Base-by-base conservation (phyloP, 2,329 filamentous ascomycete species). In the Aspergillus sp. region DNA sequence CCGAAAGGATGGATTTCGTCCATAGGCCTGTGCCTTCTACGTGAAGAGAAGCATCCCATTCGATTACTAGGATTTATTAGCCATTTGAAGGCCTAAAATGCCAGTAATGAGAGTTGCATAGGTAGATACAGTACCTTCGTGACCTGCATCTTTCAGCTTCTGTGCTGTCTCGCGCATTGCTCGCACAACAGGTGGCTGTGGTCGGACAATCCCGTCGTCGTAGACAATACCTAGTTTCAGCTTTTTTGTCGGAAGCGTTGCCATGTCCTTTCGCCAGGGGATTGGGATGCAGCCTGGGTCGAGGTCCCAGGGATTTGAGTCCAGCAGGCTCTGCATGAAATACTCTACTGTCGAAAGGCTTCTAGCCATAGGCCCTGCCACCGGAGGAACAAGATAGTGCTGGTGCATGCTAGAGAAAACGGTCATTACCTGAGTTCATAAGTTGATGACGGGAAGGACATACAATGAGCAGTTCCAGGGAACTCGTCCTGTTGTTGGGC, bases 141-240 rank as follows among this genome's bases (percentile, higher is more conserved):
- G 82, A 72, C 62, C 82, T 68, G 80, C 85, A 83, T 7, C 86
- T 79, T 2, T 86, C 73, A 56, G 87, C 68, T 37, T 87, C 80
- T 74, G 70, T 0, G 76, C 77, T 0, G 83, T 73, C 6, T 76
- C 69, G 3, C 73, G 69, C 50, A 90, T 67, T 0, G 84, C 86
- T 27, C 86, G 74, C 1, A 73, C 71, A 17, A 88, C 77, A 0
- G 85, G 85, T 1, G 85, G 85, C 56, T 86, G 85, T 0, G 84
- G 84, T 60, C 77, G 80, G 1, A 87, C 83, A 6, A 87, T 76
- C 0, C 80, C 83, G 59, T 88, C 85, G 68, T 83, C 78, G 76
- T 81, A 82, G 27, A 86, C 72, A 1, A 87, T 76, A 0, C 80
- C 87, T 4, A 90, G 74, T 63, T 82, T 86, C 7, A 88, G 71